These are phyloP conservation scores for Talaromyces proteolyticus DNA, from an alignment of 495 filamentous ascomycete species.

Conservation along the genomic window DNA sequence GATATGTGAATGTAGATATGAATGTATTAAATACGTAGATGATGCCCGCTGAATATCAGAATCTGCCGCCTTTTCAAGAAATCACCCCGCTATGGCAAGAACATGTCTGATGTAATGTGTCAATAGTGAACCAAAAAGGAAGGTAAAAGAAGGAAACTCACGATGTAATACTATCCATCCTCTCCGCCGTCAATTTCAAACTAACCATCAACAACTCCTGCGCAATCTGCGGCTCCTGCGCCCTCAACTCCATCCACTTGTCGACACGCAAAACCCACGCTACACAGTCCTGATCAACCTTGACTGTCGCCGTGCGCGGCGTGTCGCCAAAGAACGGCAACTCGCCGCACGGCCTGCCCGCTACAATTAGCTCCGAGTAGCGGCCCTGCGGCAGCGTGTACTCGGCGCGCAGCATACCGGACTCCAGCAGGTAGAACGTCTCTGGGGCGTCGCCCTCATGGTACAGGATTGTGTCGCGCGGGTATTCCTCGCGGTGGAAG, in stretches of 20 bases:
- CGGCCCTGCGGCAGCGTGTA: conserved; percentile 86
- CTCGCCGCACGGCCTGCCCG: conserved; percentile 92
- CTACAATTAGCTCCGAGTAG: conserved; percentile 86
- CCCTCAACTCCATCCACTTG: conserved; percentile 66
- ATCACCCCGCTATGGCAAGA: conserved; percentile 29
- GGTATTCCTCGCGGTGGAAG: conserved; percentile 61
- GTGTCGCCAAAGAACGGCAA: conserved; percentile 93
- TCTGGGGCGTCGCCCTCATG: conserved; percentile 60
- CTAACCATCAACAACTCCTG: conserved; percentile 77
- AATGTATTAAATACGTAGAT: no score
- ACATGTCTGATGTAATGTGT: conserved; percentile 21
- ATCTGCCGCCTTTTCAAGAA: not conserved
- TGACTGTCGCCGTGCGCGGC: conserved; percentile 76
- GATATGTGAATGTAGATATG: no score
- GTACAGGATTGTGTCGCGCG: conserved; percentile 69
- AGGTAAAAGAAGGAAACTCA: conserved; percentile 29
- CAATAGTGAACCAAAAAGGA: not conserved
- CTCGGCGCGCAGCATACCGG: conserved; percentile 80
- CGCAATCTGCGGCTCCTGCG: conserved; percentile 66
- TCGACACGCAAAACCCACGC: conserved; percentile 71
- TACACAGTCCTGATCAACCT: conserved; percentile 72
- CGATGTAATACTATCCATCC: conserved; percentile 85
- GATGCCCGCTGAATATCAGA: not conserved
- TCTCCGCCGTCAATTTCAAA: conserved; percentile 81
- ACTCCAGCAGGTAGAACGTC: conserved; percentile 88